Percentiles rank a stretch among this genome's conserved stretches.
phyloP scores from a whole-genome alignment of 2,329 filamentous ascomycete genomes.

The Trichoderma guizhouense region DNA sequence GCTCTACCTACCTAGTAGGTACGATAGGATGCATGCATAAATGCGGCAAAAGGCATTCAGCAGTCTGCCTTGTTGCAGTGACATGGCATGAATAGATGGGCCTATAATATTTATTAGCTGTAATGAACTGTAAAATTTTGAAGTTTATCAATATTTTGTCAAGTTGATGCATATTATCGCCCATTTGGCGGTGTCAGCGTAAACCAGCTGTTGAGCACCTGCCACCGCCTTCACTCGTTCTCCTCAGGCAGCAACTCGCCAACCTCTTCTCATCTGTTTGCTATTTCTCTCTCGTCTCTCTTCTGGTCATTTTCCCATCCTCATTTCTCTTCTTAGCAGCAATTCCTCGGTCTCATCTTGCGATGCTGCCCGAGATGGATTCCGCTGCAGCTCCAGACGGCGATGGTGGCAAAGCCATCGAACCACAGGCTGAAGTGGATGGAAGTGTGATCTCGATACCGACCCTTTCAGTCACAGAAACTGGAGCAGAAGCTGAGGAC shows the following conservation, averaged over 20 bases:
- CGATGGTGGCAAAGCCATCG: background rate
- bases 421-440: background rate
- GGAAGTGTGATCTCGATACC: background rate
- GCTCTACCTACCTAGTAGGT: background rate
- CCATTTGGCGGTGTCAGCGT: background rate
- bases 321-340: too few relatives aligned
- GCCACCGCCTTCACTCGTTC: background rate
- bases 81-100: background rate
- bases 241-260: background rate
- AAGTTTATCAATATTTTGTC: rapidly evolving
- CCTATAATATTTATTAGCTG: background rate
- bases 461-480: too few relatives aligned
- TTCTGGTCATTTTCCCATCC: too few relatives aligned
- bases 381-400: background rate
- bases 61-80: background rate
- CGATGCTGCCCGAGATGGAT: background rate
- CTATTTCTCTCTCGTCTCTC: background rate
- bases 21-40: background rate
- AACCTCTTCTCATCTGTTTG: too few relatives aligned
- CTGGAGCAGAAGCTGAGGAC: background rate
- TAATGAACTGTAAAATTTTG: background rate
- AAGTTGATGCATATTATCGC: background rate
- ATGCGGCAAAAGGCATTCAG: background rate
- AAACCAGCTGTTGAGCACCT: background rate
- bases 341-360: background rate